Percentiles rank a stretch among this genome's conserved stretches.
Conservation (phyloP, 2,329 filamentous ascomycete species). For the Apiospora kogelbergensis region DNA sequence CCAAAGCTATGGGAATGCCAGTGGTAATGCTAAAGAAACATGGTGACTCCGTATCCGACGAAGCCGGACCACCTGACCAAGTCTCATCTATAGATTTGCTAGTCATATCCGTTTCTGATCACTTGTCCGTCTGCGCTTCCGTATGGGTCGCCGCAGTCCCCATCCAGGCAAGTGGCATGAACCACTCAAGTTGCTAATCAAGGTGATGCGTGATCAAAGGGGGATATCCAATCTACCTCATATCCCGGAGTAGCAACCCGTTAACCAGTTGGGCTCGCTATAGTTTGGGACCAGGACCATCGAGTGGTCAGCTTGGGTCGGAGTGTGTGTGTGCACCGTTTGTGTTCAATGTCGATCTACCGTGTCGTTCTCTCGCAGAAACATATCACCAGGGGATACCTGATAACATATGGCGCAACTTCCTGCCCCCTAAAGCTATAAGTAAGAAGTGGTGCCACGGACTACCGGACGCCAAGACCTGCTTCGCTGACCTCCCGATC, state of each 20-base stretch:
- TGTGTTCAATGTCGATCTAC: neutral
- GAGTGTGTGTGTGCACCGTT: neutral
- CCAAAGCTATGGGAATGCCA: neutral
- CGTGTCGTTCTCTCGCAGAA: neutral
- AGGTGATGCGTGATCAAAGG: neutral
- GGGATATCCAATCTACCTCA: neutral
- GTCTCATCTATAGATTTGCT: neutral
- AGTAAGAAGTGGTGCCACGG: neutral
- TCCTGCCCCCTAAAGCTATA: neutral
- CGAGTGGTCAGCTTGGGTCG: neutral
- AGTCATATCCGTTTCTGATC: neutral
- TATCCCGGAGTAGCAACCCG: neutral
- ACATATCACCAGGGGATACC: no score
- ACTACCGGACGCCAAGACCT: neutral
- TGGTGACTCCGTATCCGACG: neutral
- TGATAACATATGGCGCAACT: neutral
- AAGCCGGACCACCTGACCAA: neutral
- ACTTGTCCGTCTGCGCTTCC: neutral
- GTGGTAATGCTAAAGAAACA: neutral
- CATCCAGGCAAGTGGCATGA: neutral
- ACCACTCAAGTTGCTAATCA: neutral
- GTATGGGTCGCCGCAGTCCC: no score
- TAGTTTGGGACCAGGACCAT: neutral
- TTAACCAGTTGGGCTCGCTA: neutral
- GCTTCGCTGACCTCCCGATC: neutral